Base-by-base conservation (phyloP, 2,329 filamentous ascomycete species). In the Xylaria sp. region DNA sequence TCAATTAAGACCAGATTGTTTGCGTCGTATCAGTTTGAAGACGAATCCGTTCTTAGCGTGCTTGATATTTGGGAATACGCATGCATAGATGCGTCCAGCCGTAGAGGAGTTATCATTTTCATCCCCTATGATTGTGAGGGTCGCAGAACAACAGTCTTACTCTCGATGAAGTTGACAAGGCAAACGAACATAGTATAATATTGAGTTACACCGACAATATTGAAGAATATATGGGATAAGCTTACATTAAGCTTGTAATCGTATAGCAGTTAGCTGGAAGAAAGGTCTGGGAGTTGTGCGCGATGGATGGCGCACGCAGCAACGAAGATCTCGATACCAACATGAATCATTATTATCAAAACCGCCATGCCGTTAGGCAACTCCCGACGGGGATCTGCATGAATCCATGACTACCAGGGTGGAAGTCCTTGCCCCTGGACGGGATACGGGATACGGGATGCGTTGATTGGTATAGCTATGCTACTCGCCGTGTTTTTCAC, bases 341-440 rank as follows among this genome's bases (percentile, higher is more conserved):
- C 60, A 57, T 66, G 60, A 64, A 63, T 63, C 59, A 35, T 37
- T 55, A 19, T 54, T 30, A 51, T 44, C 60, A 50, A 56, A 56
- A 42, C 18, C 49, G 35, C 52, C 52, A 66, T 59, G 54, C 59
- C 23, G 58, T 63, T 57, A 61, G 61, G 61, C 54, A 57, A 42
- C 42, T 64, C 51, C 66, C 63, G 62, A 59, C 68, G 68, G 69
- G 55, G 61, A 59, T 57, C 57, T 63, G 68, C 67, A 71, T 68
- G 58, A 39, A 53, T 52, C 60, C 55, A 66, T 63, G 46, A 54
- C 53, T 59, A 55, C 57, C 52, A 39, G 57, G 52, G 51, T 56
- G 10, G 52, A 60, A 54, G 16, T 13, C 54, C 59, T 51, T 59
- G 57, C 52, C 46, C 11, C n/a, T 51, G 39, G 30, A 47, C 52